Conservation (phyloP, 1,139 yeast species). For the Saccharomyces hybrid region DNA sequence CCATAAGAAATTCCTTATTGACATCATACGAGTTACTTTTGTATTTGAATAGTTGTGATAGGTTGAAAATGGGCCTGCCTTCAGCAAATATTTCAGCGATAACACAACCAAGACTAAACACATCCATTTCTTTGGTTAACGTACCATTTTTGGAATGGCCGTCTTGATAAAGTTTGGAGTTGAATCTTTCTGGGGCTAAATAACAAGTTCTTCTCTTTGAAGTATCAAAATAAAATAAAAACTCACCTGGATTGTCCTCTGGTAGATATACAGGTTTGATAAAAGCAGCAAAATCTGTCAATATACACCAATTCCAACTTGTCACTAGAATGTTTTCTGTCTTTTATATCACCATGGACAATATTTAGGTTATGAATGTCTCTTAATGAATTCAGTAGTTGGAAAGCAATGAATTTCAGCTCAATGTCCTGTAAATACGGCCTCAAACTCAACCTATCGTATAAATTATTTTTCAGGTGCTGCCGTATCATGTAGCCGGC, state of each 20-base stretch:
- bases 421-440: constrained; percentile 82
- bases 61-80: constrained; percentile 77
- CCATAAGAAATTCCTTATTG: constrained; percentile 36
- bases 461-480: constrained; percentile 64
- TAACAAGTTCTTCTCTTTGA: constrained; percentile 83
- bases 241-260: constrained; percentile 91
- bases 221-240: constrained; percentile 85
- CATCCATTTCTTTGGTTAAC: constrained; percentile 69
- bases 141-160: constrained; percentile 33
- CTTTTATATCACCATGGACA: constrained; percentile 87
- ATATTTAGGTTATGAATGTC: constrained; percentile 57
- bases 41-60: constrained; percentile 81
- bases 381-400: constrained; percentile 53
- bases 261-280: constrained; percentile 78
- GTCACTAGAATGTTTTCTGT: constrained; percentile 82
- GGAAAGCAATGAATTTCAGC: constrained; percentile 77
- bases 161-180: constrained; percentile 26
- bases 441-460: constrained; percentile 78
- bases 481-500: constrained; percentile 90
- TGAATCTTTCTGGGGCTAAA: constrained; percentile 88
- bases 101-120: constrained; percentile 86
- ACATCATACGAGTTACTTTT: constrained; percentile 63
- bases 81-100: constrained; percentile 84
- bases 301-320: constrained; percentile 79
- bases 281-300: constrained; percentile 75